phyloP scores from a whole-genome alignment of 306 rosid genomes.

The Cicer cuneatum region DNA sequence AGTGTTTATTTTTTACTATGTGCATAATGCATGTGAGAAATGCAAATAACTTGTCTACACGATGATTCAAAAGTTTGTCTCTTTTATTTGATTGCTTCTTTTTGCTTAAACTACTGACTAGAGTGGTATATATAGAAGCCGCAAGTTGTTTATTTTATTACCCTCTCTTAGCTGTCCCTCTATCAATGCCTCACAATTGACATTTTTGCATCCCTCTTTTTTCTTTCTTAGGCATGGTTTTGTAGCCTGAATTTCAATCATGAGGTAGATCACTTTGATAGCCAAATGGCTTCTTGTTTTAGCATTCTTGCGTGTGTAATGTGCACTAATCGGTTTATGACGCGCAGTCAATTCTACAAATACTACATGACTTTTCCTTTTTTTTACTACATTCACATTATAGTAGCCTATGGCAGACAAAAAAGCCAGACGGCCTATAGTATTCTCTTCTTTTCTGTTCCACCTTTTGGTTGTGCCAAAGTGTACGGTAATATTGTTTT shows the following conservation, averaged over 20 bases:
- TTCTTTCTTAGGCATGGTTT: not conserved
- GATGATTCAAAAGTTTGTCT: constrained; percentile 7
- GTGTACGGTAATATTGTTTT: not conserved
- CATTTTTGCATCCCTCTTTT: not conserved
- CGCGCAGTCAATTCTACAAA: not conserved
- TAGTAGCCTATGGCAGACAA: not conserved
- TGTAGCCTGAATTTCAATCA: constrained; percentile 1
- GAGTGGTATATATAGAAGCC: constrained; percentile 16
- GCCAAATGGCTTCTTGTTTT: not conserved
- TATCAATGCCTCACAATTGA: not conserved
- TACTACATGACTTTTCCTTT: not conserved
- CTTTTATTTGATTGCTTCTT: constrained; percentile 23
- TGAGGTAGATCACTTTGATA: not conserved
- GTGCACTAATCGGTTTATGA: not conserved
- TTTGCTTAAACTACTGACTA: not conserved
- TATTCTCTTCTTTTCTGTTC: not conserved
- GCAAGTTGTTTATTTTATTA: constrained; percentile 31
- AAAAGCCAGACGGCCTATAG: not conserved
- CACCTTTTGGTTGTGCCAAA: not conserved
- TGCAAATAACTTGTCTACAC: not conserved
- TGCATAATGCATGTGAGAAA: not conserved
- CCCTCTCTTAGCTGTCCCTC: constrained; percentile 5
- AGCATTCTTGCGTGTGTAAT: constrained; percentile 2
- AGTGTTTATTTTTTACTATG: not conserved
- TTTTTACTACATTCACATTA: not conserved